Conservation (phyloP, 164 flowering plant genomes). For the Taxillus chinensis region DNA sequence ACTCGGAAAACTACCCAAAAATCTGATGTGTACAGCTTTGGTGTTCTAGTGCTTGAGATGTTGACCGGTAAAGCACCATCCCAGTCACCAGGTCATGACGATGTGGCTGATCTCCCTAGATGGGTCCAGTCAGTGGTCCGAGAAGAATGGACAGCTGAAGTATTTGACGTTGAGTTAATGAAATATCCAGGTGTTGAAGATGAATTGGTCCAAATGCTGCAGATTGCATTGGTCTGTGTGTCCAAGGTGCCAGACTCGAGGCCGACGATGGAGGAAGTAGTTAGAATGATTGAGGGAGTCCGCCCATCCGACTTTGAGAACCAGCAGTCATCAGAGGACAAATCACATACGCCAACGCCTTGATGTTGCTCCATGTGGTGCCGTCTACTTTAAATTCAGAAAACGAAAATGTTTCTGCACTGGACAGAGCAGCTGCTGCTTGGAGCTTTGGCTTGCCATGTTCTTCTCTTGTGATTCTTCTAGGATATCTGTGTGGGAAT, state of each 20-base stretch:
- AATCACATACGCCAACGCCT: slow-evolving; percentile 11
- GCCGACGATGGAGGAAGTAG: slow-evolving; percentile 46
- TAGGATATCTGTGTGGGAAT: no score
- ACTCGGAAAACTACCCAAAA: slow-evolving; percentile 35
- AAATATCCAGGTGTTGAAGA: slow-evolving; percentile 38
- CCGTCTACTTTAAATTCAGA: no score
- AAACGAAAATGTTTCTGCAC: no score
- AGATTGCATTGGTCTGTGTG: slow-evolving; percentile 54
- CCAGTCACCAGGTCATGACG: slow-evolving; percentile 34
- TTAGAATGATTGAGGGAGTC: slow-evolving; percentile 44
- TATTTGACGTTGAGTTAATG: slow-evolving; percentile 54
- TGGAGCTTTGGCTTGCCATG: no score
- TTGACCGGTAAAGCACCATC: slow-evolving; percentile 55
- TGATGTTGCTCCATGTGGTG: background rate
- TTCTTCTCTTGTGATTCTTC: no score
- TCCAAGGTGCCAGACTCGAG: slow-evolving; percentile 36
- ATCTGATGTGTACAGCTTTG: slow-evolving; percentile 65
- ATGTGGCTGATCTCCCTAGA: slow-evolving; percentile 44
- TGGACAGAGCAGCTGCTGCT: no score
- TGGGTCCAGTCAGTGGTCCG: slow-evolving; percentile 70
- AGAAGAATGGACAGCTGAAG: slow-evolving; percentile 76
- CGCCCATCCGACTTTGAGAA: slow-evolving; percentile 26
- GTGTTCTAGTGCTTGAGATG: slow-evolving; percentile 60
- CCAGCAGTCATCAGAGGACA: slow-evolving; percentile 25
- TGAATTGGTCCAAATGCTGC: slow-evolving; percentile 70